A percentile compares a stretch with the other conserved stretches of the same genome.
These are phyloP conservation scores for Millerago galiae DNA, from an alignment of 805 yeast species.

Conservation along the genomic window DNA sequence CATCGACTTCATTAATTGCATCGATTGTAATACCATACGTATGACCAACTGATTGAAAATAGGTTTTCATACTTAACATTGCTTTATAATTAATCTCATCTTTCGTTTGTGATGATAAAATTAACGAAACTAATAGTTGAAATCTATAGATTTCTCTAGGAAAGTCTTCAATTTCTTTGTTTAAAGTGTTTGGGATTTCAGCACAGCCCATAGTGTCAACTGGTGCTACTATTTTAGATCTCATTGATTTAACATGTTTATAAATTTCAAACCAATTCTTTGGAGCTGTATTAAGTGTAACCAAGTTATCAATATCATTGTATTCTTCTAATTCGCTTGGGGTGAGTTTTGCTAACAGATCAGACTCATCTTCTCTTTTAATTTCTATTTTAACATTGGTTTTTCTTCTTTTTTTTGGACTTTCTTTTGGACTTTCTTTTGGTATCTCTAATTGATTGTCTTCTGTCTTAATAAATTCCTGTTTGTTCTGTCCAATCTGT, in stretches of 20 bases:
- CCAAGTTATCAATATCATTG: neutral
- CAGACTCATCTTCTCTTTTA: too few relatives aligned
- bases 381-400: too few relatives aligned
- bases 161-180: constrained; percentile 22
- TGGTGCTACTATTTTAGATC: constrained; percentile 64
- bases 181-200: constrained; percentile 37
- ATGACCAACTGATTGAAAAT: constrained; percentile 36
- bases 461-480: neutral
- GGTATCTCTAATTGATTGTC: neutral
- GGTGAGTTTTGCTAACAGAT: neutral
- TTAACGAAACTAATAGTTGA: constrained; percentile 71
- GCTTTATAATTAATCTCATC: constrained; percentile 80
- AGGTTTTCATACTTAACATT: constrained; percentile 50
- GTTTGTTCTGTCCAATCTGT: neutral
- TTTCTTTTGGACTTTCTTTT: neutral
- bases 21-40: constrained; percentile 51
- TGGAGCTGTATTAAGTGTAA: constrained; percentile 23
- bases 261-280: constrained; percentile 51
- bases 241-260: constrained; percentile 57
- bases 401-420: neutral
- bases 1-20: constrained; percentile 44
- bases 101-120: constrained; percentile 89
- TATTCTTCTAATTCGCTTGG: neutral
- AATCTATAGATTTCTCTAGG: constrained; percentile 44
- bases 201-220: constrained; percentile 90